Evolutionary conservation across 1,284 basidiomycete species (phyloP), one percentile per base, ranked within the genome.

Genomic region (Termitomyces sp.): DNA sequence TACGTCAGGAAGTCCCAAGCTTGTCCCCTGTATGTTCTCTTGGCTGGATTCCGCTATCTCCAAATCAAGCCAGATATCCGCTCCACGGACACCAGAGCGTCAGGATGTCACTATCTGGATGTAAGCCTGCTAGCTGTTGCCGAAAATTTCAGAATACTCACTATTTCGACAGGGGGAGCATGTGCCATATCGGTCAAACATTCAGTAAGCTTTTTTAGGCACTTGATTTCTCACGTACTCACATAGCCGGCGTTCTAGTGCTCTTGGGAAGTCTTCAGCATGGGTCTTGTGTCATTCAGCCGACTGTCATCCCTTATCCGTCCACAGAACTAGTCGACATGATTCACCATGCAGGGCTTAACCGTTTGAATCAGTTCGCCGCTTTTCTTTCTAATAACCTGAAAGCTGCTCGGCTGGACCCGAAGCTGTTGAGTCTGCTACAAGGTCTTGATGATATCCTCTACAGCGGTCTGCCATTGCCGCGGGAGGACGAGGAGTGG

Each of bases 91-190:
- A 66, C 66, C 73, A 53, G 70, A 67, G 13, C 73, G 76, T 38
- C 82, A 82, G 65, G 86, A 90, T 64, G 83, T 90, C 59, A 79
- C 78, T 30, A 73, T 76, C n/a, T 83, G 78, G 78, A 82, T 86
- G 84, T 85, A 63, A 56, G 50, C 79, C 81, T 70, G 46, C 59
- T 60, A 55, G 56, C 62, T 45, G 30, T 30, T n/a, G 28, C 50
- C 50, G 54, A 57, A 52, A 52, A 58, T 59, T 58, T 64, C 63
- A 66, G 60, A 62, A 60, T 67, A 63, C 80, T 48, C 63, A 68
- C 46, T 66, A 66, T 63, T 61, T 61, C 58, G 63, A 55, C 68
- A 85, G 83, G 74, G 84, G 84, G 58, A 84, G 82, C 70, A 82
- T 86, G 82, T 86, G 83, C 61, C 84, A 87, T 64, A 84, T 86